Percentiles rank a stretch among this genome's conserved stretches.
phyloP scores from a whole-genome alignment of 2,329 filamentous ascomycete species.

The Cyclaneusma minus region DNA sequence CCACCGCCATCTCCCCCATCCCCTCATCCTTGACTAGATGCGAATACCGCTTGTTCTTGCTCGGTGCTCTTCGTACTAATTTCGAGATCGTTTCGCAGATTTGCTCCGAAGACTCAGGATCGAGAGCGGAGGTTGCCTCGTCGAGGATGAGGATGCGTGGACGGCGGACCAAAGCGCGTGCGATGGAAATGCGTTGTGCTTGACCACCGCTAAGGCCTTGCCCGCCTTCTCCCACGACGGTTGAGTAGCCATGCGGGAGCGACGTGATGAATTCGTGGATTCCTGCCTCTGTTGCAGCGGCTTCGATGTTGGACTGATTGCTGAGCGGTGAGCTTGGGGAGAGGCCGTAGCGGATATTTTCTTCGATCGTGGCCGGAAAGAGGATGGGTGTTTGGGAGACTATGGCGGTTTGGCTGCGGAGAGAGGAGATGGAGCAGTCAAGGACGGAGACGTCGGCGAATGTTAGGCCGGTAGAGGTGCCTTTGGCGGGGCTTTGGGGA shows the following conservation, averaged over 20 bases:
- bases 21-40: conserved; percentile 2
- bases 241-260: conserved; percentile 57
- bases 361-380: conserved; percentile 61
- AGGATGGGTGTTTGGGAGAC: conserved; percentile 59
- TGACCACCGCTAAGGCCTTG: conserved; percentile 66
- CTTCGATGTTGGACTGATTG: conserved; percentile 26
- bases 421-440: conserved; percentile 39
- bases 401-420: conserved; percentile 48
- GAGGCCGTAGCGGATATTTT: conserved; percentile 75
- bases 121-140: conserved; percentile 73
- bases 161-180: conserved; percentile 56
- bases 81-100: conserved; percentile 46
- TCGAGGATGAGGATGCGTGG: conserved; percentile 68
- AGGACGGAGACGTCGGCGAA: conserved; percentile 42
- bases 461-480: conserved; percentile 52
- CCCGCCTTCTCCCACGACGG: conserved; percentile 62
- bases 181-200: conserved; percentile 66
- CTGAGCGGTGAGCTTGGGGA: conserved; percentile 34
- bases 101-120: conserved; percentile 47
- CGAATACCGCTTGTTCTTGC: conserved; percentile 5
- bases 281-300: conserved; percentile 40
- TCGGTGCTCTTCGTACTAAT: conserved; percentile 25
- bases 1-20: conserved; percentile 41
- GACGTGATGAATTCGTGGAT: conserved; percentile 65
- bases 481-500: conserved; percentile 32